Conservation (phyloP, 129 eudicot species). For the Sambucus nigra region DNA sequence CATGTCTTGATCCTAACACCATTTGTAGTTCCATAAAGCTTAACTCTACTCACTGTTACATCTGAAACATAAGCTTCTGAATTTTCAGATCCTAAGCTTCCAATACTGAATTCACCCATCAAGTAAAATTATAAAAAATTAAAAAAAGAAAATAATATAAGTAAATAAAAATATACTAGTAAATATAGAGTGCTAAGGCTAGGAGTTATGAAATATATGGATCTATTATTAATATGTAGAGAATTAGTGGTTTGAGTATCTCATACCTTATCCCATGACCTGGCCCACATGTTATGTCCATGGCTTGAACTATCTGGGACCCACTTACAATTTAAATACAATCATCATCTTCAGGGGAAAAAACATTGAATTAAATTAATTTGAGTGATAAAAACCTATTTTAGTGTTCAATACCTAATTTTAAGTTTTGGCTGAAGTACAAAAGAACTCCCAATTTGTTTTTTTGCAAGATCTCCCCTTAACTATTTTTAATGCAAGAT, state of each 20-base stretch:
- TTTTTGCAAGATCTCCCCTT: background rate
- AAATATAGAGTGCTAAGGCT: no score
- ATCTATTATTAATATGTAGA: background rate
- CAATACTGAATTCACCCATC: conserved; percentile 42
- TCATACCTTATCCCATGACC: conserved; percentile 93
- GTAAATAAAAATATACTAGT: background rate
- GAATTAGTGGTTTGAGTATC: background rate
- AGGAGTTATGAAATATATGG: no score
- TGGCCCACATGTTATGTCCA: conserved; percentile 78
- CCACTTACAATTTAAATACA: conserved; percentile 80
- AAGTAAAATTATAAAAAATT: background rate
- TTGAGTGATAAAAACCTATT: background rate
- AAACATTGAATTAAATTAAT: background rate
- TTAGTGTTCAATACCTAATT: no score
- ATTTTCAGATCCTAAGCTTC: conserved; percentile 69
- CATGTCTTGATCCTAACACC: conserved; percentile 91
- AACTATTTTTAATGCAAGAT: no score
- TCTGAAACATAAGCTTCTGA: conserved; percentile 75
- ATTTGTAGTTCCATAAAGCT: conserved; percentile 54
- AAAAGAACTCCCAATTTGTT: no score
- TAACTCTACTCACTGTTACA: conserved; percentile 54
- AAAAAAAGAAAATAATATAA: background rate
- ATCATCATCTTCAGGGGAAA: conserved; percentile 43
- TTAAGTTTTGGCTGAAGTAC: no score
- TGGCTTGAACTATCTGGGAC: conserved; percentile 42